Evolutionary conservation across 208 protist species (phyloP), one percentile per base, ranked within the genome.

Genomic region (Phytomonas sp.): DNA sequence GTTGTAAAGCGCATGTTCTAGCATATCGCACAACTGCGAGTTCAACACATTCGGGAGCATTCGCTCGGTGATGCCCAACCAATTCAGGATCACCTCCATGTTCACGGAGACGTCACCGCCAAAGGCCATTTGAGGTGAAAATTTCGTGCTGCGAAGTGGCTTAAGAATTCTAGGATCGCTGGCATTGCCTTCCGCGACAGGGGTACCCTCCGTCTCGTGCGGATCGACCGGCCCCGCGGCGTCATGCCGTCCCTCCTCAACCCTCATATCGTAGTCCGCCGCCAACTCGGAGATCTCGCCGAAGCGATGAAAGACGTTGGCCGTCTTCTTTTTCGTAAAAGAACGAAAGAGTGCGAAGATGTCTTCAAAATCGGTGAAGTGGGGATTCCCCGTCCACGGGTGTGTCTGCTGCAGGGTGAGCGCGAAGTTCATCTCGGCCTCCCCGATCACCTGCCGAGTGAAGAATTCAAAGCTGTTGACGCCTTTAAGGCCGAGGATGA

Each of bases 361-460:
- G 69, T 93, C 88, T 70, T 93, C 86, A 77, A 96, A 94, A 68
- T 96, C 91, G 36, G 79, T 78, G 61, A 93, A 92, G 62, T 86
- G 83, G 53, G 91, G 91, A 70, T 94, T 96, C 33, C 91, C 91
- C 11, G 91, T 96, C 88, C 91, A 96, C 28, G 91, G 91, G 73
- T 90, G 80, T 3, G 80, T 83, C 81, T 96, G 91, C 46, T 72
- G 72, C 33, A 96, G 79, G n/a, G 73, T 84, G 30, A 95, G 69
- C 29, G 78, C 74, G 70, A 91, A 95, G 70, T 77, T 81, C 6
- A 95, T 81, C 20, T 88, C 78, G 1, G 62, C 37, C 34, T 74
- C 76, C 15, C 84, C 84, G 62, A 96, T 71, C 36, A 70, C 66
- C 75, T 96, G 91, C 20, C 74, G 78, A 15, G 88, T 92, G 76